Conservation (phyloP, 2,329 filamentous ascomycete genomes). For the Colletotrichum brevisporum region DNA sequence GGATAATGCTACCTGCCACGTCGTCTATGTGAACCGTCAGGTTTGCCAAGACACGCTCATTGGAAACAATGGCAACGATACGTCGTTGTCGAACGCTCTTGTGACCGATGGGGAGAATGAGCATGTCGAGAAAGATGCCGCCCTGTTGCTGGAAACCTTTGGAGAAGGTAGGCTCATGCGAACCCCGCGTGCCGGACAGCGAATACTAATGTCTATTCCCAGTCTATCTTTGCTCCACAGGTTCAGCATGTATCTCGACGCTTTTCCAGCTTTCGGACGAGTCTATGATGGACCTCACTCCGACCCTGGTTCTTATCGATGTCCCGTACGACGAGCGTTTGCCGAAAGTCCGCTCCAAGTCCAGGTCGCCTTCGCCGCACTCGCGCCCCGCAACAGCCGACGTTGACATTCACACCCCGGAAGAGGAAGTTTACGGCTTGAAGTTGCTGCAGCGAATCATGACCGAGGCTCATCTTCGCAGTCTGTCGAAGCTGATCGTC, state of each 20-base stretch:
- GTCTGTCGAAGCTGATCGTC: constrained; percentile 69
- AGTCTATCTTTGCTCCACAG: constrained; percentile 70
- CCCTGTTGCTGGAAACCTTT: constrained; percentile 67
- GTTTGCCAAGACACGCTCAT: constrained; percentile 63
- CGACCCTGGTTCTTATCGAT: constrained; percentile 71
- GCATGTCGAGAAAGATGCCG: constrained; percentile 61
- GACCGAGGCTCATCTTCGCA: constrained; percentile 70
- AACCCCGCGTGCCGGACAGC: neutral
- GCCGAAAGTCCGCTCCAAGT: constrained; percentile 51
- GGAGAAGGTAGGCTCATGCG: constrained; percentile 63
- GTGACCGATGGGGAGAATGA: constrained; percentile 53
- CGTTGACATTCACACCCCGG: constrained; percentile 57
- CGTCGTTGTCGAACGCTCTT: constrained; percentile 43
- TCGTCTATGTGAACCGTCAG: constrained; percentile 72
- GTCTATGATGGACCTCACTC: constrained; percentile 66
- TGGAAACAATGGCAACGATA: constrained; percentile 44
- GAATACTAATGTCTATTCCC: constrained; percentile 23
- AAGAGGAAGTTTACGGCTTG: constrained; percentile 69
- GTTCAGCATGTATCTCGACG: constrained; percentile 66
- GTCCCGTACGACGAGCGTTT: constrained; percentile 66
- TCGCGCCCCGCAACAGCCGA: constrained; percentile 53
- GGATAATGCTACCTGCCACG: constrained; percentile 70
- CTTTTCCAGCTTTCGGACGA: constrained; percentile 67
- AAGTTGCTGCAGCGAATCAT: constrained; percentile 69
- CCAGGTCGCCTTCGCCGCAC: constrained; percentile 62